These are phyloP conservation scores for Actinidia arguta DNA, from an alignment of 179 eudicot genomes.

Conservation along the genomic window DNA sequence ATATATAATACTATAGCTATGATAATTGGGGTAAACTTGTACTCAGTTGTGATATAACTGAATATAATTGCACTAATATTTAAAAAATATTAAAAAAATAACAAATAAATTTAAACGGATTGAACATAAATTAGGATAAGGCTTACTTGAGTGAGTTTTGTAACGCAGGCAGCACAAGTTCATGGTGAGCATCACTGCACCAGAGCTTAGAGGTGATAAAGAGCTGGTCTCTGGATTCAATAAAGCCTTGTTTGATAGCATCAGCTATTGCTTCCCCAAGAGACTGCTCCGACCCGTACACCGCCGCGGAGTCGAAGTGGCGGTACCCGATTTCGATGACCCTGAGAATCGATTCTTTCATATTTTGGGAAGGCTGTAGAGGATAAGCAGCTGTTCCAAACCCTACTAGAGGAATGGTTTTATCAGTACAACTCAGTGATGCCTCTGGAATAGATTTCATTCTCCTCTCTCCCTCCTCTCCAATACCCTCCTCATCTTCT, in stretches of 20 bases:
- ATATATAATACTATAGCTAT: too few relatives aligned
- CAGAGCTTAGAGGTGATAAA: conserved; percentile 63
- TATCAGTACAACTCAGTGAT: neutral
- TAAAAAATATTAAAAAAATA: too few relatives aligned
- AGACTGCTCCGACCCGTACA: conserved; percentile 38
- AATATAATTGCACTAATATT: too few relatives aligned
- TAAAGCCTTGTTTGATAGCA: conserved; percentile 33
- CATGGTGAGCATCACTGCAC: conserved; percentile 40
- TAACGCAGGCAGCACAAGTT: conserved; percentile 49
- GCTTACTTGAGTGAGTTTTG: conserved; percentile 42
- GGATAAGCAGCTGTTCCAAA: too few relatives aligned
- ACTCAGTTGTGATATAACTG: too few relatives aligned
- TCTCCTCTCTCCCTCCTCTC: neutral
- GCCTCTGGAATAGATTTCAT: neutral
- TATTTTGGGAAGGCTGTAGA: conserved; percentile 10
- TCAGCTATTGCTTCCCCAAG: conserved; percentile 43
- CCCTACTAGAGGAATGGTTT: neutral
- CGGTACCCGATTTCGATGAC: conserved; percentile 49
- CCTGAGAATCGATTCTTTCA: conserved; percentile 26
- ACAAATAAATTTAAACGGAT: neutral
- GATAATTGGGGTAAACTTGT: too few relatives aligned
- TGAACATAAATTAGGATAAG: too few relatives aligned
- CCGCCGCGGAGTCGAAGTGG: conserved; percentile 47
- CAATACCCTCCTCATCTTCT: neutral
- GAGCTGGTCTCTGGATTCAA: conserved; percentile 37